A percentile compares a stretch with the other conserved stretches of the same genome.
Evolutionary conservation across 352 stramenopile genomes (phyloP).

Genomic region (Phytophthora syringae): DNA sequence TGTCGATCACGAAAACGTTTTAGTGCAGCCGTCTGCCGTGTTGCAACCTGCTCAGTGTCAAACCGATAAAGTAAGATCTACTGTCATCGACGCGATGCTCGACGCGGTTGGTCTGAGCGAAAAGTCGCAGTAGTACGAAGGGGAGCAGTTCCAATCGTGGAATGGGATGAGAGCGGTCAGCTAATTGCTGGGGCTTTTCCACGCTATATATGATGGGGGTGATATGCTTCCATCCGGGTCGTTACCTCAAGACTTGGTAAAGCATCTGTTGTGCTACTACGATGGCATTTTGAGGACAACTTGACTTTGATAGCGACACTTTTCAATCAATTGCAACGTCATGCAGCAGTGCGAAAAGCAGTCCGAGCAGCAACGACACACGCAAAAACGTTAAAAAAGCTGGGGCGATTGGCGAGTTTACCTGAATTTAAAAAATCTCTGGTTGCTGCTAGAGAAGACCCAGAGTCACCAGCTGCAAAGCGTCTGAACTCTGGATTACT

Average conservation of each 20-base stretch:
- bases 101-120: too few species aligned
- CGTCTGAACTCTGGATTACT: slow-evolving; percentile 1
- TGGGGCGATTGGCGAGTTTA: not conserved
- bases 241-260: not conserved
- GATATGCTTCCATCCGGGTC: not conserved
- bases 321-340: slow-evolving; percentile 10
- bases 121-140: too few species aligned
- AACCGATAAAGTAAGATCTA: too few species aligned
- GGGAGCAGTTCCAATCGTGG: too few species aligned
- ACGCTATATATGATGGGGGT: not conserved
- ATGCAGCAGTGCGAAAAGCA: not conserved
- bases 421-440: not conserved
- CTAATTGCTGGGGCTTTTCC: slow-evolving; percentile 8
- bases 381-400: not conserved
- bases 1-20: too few species aligned
- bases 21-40: too few species aligned
- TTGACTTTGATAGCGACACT: not conserved
- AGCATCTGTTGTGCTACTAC: slow-evolving; percentile 6
- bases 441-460: not conserved
- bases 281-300: slow-evolving; percentile 6
- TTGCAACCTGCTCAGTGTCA: too few species aligned
- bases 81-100: too few species aligned
- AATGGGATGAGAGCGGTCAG: slow-evolving; percentile 6
- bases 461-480: not conserved
- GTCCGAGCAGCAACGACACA: not conserved